Conservation (phyloP, 2,329 filamentous ascomycete species). For the Fusarium sp. region DNA sequence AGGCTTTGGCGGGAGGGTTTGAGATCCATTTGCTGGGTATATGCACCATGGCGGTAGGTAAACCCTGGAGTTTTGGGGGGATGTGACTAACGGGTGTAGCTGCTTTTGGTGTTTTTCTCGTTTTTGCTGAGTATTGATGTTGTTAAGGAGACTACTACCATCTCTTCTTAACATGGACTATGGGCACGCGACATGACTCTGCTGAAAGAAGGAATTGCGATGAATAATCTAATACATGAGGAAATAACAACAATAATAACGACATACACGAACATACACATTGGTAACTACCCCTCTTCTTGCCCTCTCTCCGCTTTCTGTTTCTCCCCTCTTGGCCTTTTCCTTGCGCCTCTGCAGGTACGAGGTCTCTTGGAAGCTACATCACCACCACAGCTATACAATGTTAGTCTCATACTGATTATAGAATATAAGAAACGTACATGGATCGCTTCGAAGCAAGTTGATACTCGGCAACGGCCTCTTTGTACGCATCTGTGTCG, state of each 20-base stretch:
- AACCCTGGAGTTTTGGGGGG: background rate
- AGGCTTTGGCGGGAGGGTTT: constrained; percentile 48
- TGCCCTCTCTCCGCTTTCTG: background rate
- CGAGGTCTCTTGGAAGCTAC: background rate
- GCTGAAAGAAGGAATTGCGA: background rate
- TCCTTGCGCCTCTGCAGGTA: background rate
- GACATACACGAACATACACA: background rate
- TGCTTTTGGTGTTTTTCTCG: constrained; percentile 40
- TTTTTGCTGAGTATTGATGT: constrained; percentile 41
- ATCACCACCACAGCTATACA: background rate
- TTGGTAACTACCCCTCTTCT: background rate
- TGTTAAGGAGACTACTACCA: background rate
- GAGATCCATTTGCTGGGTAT: constrained; percentile 45
- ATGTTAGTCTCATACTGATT: background rate
- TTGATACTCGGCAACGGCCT: background rate
- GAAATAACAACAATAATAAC: background rate
- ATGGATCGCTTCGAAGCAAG: background rate
- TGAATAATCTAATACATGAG: background rate
- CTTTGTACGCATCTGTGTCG: background rate
- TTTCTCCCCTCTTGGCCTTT: background rate
- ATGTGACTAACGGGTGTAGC: constrained; percentile 23
- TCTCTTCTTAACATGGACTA: background rate
- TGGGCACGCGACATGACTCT: background rate
- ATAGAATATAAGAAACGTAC: background rate
- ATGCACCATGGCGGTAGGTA: constrained; percentile 32